phyloP scores from a whole-genome alignment of 176 grass and related monocot species.

The Hyparrhenia diplandra region DNA sequence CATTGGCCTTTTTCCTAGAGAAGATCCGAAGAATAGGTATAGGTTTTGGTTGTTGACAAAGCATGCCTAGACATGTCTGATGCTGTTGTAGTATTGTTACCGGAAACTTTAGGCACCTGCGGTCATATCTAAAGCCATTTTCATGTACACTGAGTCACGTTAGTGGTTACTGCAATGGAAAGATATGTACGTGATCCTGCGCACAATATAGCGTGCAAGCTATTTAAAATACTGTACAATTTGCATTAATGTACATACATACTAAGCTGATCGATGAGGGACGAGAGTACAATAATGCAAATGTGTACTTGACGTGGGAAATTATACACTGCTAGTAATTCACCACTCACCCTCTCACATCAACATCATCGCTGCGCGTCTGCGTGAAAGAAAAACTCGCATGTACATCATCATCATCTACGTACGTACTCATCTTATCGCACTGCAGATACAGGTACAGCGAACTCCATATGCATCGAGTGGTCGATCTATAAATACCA shows the following conservation, averaged over 20 bases:
- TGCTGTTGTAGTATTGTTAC: background rate
- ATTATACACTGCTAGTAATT: background rate
- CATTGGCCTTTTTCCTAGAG: no score
- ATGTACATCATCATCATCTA: background rate
- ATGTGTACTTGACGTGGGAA: background rate
- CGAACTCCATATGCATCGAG: background rate
- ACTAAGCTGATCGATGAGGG: background rate
- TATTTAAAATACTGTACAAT: background rate
- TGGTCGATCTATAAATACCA: background rate
- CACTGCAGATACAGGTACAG: no score
- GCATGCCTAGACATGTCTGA: no score
- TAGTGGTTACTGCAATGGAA: background rate
- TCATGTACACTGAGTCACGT: background rate
- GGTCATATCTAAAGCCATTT: background rate
- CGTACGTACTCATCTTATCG: background rate
- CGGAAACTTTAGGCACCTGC: background rate
- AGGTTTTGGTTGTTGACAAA: no score
- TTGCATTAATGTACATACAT: background rate
- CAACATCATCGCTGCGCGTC: background rate
- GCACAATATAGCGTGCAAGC: background rate
- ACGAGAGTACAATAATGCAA: background rate
- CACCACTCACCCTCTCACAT: background rate
- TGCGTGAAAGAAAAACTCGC: background rate
- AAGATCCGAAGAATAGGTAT: no score
- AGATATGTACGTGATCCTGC: background rate